Conservation (phyloP, 495 filamentous ascomycete species). For the Talaromyces wortmannii region DNA sequence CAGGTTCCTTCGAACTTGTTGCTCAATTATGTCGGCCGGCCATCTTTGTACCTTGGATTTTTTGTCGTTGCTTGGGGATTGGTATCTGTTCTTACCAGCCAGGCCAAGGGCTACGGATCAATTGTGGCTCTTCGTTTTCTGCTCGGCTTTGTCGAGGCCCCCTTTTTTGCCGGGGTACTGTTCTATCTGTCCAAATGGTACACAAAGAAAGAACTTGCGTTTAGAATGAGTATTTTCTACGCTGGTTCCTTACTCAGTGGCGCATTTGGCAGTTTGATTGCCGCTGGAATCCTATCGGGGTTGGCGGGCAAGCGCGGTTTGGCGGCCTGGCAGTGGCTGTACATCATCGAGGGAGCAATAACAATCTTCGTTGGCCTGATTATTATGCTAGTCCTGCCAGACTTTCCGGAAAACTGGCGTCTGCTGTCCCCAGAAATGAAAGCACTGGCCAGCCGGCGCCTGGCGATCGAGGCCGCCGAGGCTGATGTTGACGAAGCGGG, state of each 20-base stretch:
- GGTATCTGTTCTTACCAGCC: constrained; percentile 43
- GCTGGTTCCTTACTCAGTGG: constrained; percentile 56
- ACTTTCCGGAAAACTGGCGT: constrained; percentile 43
- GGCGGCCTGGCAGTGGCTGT: constrained; percentile 46
- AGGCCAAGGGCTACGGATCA: constrained; percentile 42
- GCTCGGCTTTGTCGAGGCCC: constrained; percentile 45
- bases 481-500: constrained; percentile 43
- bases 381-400: constrained; percentile 35
- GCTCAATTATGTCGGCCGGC: constrained; percentile 49
- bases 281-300: constrained; percentile 42
- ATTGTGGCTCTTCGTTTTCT: constrained; percentile 50
- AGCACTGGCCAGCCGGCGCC: constrained; percentile 40
- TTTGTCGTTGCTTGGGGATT: constrained; percentile 49
- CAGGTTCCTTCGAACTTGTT: constrained; percentile 56
- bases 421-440: constrained; percentile 39
- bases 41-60: constrained; percentile 38
- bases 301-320: constrained; percentile 32
- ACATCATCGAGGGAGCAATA: constrained; percentile 41
- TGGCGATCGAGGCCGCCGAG: constrained; percentile 38
- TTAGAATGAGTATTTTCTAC: constrained; percentile 60
- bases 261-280: constrained; percentile 59
- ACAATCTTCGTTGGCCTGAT: constrained; percentile 32
- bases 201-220: constrained; percentile 47
- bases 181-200: constrained; percentile 58
- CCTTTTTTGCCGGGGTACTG: constrained; percentile 41